Conservation (phyloP, 257 asterid genomes). For the Dorcoceras hygrometricum region DNA sequence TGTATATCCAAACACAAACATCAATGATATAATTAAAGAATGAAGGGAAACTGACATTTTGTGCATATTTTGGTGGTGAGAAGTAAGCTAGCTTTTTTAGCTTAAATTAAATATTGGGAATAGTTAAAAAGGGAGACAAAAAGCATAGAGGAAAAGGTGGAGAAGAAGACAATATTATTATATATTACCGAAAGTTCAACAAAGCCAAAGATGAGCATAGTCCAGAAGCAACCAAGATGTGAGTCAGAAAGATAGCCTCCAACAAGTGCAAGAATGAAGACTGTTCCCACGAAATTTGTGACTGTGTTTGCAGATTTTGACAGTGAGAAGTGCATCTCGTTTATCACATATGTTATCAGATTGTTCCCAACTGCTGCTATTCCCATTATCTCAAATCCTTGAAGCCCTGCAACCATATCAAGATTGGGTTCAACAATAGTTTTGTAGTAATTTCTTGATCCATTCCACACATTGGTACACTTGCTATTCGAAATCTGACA, state of each 20-base stretch:
- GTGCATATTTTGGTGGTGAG: background rate
- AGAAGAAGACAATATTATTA: background rate
- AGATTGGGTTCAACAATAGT: background rate
- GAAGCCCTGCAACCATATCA: constrained; percentile 53
- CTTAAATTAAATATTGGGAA: background rate
- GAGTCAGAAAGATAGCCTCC: constrained; percentile 96
- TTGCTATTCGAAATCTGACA: no score
- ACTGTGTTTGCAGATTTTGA: constrained; percentile 79
- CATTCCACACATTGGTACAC: no score
- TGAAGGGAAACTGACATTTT: background rate
- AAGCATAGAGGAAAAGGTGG: background rate
- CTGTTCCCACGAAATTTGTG: constrained; percentile 83
- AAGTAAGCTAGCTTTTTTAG: background rate
- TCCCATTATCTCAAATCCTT: constrained; percentile 94
- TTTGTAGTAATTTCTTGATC: no score
- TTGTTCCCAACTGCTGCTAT: constrained; percentile 98
- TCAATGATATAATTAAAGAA: background rate
- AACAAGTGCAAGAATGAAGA: constrained; percentile 71
- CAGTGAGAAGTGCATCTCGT: constrained; percentile 91
- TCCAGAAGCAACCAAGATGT: constrained; percentile 91
- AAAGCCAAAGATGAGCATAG: constrained; percentile 79
- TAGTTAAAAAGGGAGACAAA: background rate
- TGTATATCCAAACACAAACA: background rate
- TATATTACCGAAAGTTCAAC: constrained; percentile 75
- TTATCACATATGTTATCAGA: constrained; percentile 76